These are phyloP conservation scores for Entophlyctis helioformis DNA, from an alignment of 192 early-diverging fungal genomes.

Conservation along the genomic window DNA sequence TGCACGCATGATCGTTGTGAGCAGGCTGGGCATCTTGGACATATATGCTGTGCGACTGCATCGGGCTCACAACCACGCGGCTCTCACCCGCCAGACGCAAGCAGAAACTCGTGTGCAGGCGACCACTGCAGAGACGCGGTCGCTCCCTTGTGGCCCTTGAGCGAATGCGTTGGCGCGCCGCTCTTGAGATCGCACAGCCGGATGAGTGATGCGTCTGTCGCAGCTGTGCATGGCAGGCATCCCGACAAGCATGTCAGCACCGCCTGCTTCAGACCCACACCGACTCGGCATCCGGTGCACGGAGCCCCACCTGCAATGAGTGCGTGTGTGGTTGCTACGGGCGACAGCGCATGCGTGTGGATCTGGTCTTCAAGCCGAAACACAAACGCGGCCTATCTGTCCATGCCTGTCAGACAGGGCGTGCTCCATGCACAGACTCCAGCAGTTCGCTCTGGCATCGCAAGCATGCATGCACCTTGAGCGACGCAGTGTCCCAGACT, in stretches of 20 bases:
- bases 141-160: slow-evolving; percentile 46
- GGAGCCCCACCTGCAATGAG: slow-evolving; percentile 68
- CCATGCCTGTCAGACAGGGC: too few relatives aligned
- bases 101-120: slow-evolving; percentile 47
- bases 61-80: too few relatives aligned
- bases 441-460: too few relatives aligned
- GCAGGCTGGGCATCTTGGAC: too few relatives aligned
- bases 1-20: slow-evolving; percentile 11
- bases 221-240: too few relatives aligned
- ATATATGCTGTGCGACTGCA: too few relatives aligned
- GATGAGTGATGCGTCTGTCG: slow-evolving; percentile 49
- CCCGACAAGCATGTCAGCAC: too few relatives aligned
- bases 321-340: slow-evolving; percentile 51
- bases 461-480: slow-evolving; percentile 50
- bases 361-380: slow-evolving; percentile 59
- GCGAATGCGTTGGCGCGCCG: slow-evolving; percentile 31
- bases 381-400: too few relatives aligned
- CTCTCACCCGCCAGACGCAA: slow-evolving; percentile 66
- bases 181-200: slow-evolving; percentile 68
- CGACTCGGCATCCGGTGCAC: too few relatives aligned
- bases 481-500: slow-evolving; percentile 67
- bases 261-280: too few relatives aligned
- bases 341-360: slow-evolving; percentile 59
- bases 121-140: slow-evolving; percentile 64
- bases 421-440: too few relatives aligned